Conservation (phyloP, 2,329 filamentous ascomycete species). For the Aspergillus oerlinghausenensis region DNA sequence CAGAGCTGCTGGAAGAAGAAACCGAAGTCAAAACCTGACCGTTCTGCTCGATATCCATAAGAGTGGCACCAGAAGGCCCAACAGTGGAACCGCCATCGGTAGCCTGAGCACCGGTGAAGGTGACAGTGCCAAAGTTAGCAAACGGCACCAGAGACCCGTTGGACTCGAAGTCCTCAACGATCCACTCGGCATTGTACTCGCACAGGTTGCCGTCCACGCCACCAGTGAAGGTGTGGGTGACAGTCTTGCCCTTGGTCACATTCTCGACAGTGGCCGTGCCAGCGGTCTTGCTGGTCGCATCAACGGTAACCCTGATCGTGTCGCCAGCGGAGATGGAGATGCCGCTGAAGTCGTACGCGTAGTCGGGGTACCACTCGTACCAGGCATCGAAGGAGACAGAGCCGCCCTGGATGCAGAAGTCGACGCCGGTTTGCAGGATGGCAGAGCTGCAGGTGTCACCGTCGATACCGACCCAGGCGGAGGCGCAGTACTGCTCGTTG, state of each 20-base stretch:
- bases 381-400: conserved; percentile 49
- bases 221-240: conserved; percentile 48
- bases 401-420: conserved; percentile 46
- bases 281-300: conserved; percentile 36
- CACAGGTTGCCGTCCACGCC: conserved; percentile 42
- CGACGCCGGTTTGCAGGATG: conserved; percentile 54
- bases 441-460: conserved; percentile 52
- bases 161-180: conserved; percentile 42
- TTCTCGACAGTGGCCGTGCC: conserved; percentile 49
- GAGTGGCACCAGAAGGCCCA: conserved; percentile 33
- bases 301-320: conserved; percentile 38
- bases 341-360: conserved; percentile 48
- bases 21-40: conserved; percentile 31
- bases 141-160: conserved; percentile 39
- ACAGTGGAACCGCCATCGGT: conserved; percentile 24
- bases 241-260: conserved; percentile 46
- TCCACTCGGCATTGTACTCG: conserved; percentile 59
- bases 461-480: conserved; percentile 58
- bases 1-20: conserved; percentile 15
- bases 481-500: conserved; percentile 40
- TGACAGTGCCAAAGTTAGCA: conserved; percentile 46
- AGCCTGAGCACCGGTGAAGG: conserved; percentile 42
- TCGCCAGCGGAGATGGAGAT: conserved; percentile 44
- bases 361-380: conserved; percentile 59
- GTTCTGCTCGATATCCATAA: conserved; percentile 46